Base-by-base conservation (phyloP, 306 rosid genomes). In the apple (Malus domestica) region DNA sequence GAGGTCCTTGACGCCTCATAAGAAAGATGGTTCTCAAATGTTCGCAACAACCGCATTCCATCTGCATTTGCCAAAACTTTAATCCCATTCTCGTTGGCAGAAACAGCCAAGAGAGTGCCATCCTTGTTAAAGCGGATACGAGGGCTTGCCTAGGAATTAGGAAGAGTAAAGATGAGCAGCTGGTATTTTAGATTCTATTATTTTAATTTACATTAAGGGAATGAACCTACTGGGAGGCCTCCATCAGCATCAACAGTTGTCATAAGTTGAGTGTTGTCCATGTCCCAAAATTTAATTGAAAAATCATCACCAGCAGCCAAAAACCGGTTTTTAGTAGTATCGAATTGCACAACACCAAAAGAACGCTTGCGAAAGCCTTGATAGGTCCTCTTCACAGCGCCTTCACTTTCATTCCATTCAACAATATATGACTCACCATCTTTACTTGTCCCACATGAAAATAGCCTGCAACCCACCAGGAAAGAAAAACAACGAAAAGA, bases 401-500 rank as follows among this genome's bases (percentile, higher is more conserved):
- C 97, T 87, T 92, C 99, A 79, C 93, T 89, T 83, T 92, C 97
- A 82, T 95, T 95, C 97, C 97, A 95, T 83, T 95, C 97, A 82
- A 90, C 99, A 83, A 95, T 90, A 72, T 86, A 87, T n/a, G 99
- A 95, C 44, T 90, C 96, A 51, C 99, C 99, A 0, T 90, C 99
- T 83, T 90, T 90, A 83, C 92, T 90, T 46, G 99, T 95, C 68
- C 99, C 99, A 46, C 99, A 95, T 63, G 99, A 95, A 83, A 95
- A 95, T 64, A 95, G 97, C 88, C 99, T 92, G 75, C 61, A 80
- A 80, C 35, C 79, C 75, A 62, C 57, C 38, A n/a, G 38, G 70
- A 74, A 52, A 75, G 71, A 59, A 78, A 3, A 76, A 54, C 46
- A 20, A 1, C 35, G 64, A 60, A 33, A 38, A 61, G 9, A 49